A percentile compares a stretch with the other conserved stretches of the same genome.
These are phyloP conservation scores for Mycena floridula DNA, from an alignment of 768 basidiomycete species.

Conservation along the genomic window DNA sequence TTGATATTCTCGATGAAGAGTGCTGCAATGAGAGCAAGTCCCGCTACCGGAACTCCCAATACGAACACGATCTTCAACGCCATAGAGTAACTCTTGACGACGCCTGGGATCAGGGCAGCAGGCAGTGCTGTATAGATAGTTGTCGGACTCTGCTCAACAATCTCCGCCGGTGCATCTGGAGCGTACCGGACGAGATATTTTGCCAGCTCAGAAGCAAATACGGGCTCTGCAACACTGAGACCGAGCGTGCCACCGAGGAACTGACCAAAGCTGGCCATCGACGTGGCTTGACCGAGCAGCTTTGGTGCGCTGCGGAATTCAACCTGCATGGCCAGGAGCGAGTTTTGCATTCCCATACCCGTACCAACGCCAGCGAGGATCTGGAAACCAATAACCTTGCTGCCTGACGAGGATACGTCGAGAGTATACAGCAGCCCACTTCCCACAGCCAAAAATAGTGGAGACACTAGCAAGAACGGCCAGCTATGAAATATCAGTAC, in stretches of 20 bases:
- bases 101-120: constrained; percentile 7
- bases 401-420: constrained; percentile 1
- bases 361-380: constrained; percentile 13
- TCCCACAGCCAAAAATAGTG: constrained; percentile 4
- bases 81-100: constrained; percentile 5
- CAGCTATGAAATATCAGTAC: neutral
- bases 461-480: neutral
- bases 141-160: no score
- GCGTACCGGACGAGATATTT: constrained; percentile 8
- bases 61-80: constrained; percentile 5
- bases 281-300: constrained; percentile 9
- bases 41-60: constrained; percentile 3
- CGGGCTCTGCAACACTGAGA: constrained; percentile 8
- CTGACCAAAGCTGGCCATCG: constrained; percentile 11
- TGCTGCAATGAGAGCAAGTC: neutral
- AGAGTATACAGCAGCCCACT: constrained; percentile 11
- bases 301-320: constrained; percentile 7
- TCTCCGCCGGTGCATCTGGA: constrained; percentile 9
- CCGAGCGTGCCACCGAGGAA: constrained; percentile 12
- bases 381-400: constrained; percentile 9
- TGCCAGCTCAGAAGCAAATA: constrained; percentile 6
- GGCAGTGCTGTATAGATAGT: constrained; percentile 9
- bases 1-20: constrained; percentile 3
- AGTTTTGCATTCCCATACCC: constrained; percentile 14
- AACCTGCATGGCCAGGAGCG: constrained; percentile 12